A percentile compares a stretch with the other conserved stretches of the same genome.
phyloP scores from a whole-genome alignment of 2,329 filamentous ascomycete species.

The Verticillium tricorpus region DNA sequence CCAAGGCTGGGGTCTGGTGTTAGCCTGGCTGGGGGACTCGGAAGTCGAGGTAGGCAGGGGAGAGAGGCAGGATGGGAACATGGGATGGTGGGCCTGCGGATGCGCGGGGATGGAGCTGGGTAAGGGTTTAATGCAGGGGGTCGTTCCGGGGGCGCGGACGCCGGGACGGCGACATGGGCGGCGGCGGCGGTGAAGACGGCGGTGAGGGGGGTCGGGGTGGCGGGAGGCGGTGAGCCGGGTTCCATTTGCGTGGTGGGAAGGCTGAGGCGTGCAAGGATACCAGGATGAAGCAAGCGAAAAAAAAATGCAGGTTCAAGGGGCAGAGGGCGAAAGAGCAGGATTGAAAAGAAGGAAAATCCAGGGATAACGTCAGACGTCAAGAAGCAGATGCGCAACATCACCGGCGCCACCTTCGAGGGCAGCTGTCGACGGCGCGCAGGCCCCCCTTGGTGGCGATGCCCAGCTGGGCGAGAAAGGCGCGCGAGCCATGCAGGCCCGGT shows the following conservation, averaged over 20 bases:
- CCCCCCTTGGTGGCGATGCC: constrained; percentile 35
- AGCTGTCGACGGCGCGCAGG: constrained; percentile 19
- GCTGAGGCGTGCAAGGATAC: constrained; percentile 2
- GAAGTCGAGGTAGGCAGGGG: no score
- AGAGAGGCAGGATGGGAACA: not conserved
- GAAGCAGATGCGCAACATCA: constrained; percentile 19
- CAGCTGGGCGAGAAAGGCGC: constrained; percentile 65
- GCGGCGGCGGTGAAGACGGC: constrained; percentile 2
- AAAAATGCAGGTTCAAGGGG: constrained; percentile 2
- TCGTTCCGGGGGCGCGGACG: constrained; percentile 7
- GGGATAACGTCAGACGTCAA: not conserved
- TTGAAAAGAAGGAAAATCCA: not conserved
- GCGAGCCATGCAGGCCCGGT: constrained; percentile 64
- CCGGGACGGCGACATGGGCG: constrained; percentile 6
- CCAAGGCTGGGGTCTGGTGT: constrained; percentile 57
- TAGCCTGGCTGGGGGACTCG: not conserved
- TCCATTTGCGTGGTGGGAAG: not conserved
- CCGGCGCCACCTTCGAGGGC: constrained; percentile 35
- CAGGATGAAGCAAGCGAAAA: constrained; percentile 6
- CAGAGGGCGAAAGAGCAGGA: constrained; percentile 1
- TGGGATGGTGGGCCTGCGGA: not conserved
- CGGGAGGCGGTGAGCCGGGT: not conserved
- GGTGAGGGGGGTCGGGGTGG: not conserved
- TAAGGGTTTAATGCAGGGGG: not conserved
- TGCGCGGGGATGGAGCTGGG: not conserved